Evolutionary conservation across 192 early-diverging fungal species (phyloP).

Genomic region (Funneliformis geosporum): DNA sequence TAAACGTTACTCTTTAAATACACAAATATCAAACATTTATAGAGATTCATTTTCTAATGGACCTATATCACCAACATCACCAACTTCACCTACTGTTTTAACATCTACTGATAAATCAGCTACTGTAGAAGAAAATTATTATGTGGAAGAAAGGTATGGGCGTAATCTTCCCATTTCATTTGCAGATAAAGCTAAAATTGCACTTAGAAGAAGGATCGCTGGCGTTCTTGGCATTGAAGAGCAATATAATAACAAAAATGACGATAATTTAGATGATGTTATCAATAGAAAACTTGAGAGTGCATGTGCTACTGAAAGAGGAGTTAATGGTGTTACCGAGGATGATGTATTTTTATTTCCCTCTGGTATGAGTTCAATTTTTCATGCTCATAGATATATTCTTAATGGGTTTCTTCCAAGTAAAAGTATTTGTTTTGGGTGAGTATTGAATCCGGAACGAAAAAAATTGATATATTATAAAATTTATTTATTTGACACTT

Average conservation of each 20-base stretch:
- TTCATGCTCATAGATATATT: conserved; percentile 75
- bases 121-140: conserved; percentile 58
- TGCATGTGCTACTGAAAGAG: conserved; percentile 46
- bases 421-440: conserved; percentile 93
- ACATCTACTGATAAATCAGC: neutral
- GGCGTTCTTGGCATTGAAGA: conserved; percentile 56
- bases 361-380: conserved; percentile 94
- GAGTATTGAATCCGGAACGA: conserved; percentile 1
- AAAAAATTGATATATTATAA: neutral
- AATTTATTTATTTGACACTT: neutral
- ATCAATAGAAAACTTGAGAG: conserved; percentile 38
- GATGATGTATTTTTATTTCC: conserved; percentile 87
- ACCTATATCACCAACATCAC: neutral
- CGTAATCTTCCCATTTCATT: conserved; percentile 76
- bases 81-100: conserved; percentile 7
- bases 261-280: conserved; percentile 33
- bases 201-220: conserved; percentile 82
- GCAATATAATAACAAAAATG: neutral
- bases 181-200: conserved; percentile 72
- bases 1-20: conserved; percentile 25
- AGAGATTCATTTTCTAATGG: neutral
- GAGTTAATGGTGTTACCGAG: conserved; percentile 62
- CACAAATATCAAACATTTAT: neutral
- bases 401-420: conserved; percentile 44
- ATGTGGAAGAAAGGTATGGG: conserved; percentile 94